phyloP scores from a whole-genome alignment of 225 moss, liverwort and hornwort species.

The Marchantia polymorpha region DNA sequence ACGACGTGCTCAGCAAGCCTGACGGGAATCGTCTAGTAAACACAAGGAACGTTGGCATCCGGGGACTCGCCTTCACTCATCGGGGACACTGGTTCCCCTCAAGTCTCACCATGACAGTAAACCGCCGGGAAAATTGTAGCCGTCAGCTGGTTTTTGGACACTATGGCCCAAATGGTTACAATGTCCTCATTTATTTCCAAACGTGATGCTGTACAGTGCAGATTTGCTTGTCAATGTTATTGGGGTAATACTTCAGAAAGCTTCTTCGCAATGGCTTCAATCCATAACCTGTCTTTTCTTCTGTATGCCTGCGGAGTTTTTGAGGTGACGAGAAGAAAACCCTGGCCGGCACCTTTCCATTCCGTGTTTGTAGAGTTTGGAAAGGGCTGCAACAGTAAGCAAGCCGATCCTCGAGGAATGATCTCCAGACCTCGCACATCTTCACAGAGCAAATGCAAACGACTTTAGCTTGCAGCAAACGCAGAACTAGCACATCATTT shows the following conservation, averaged over 20 bases:
- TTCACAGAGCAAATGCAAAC: slow-evolving; percentile 12
- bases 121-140: no score
- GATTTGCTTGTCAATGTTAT: background rate
- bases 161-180: no score
- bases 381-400: slow-evolving; percentile 37
- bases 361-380: background rate
- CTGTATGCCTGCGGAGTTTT: slow-evolving; percentile 30
- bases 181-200: no score
- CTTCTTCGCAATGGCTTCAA: slow-evolving; percentile 30
- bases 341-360: background rate
- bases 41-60: no score
- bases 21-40: no score
- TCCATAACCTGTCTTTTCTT: slow-evolving; percentile 40
- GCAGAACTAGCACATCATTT: background rate
- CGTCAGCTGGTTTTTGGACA: no score
- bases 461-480: background rate
- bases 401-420: slow-evolving; percentile 29
- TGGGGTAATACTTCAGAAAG: slow-evolving; percentile 3
- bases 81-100: no score
- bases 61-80: no score
- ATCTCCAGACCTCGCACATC: slow-evolving; percentile 30
- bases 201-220: no score
- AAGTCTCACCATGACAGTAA: no score
- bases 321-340: slow-evolving; percentile 38
- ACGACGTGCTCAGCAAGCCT: no score